Evolutionary conservation across 805 yeast genomes (phyloP).

Genomic region (Tetrapisispora taiwanensis): DNA sequence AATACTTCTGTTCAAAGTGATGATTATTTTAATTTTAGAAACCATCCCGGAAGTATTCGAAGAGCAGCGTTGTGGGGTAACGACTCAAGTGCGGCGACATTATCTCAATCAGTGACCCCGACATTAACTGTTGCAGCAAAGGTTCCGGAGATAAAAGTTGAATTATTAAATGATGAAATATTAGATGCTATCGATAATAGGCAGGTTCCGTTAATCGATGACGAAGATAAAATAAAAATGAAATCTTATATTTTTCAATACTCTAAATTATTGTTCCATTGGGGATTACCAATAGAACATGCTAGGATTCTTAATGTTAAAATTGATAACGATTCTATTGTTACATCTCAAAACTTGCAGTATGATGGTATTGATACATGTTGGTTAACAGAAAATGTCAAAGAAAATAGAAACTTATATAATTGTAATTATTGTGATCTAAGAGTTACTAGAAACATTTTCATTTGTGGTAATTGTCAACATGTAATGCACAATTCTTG

Average conservation of each 20-base stretch:
- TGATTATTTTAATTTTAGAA: constrained; percentile 17
- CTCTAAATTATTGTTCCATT: constrained; percentile 62
- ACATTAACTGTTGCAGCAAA: neutral
- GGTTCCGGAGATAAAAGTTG: constrained; percentile 19
- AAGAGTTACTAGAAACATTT: constrained; percentile 47
- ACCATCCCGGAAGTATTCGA: neutral
- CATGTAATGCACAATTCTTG: constrained; percentile 74
- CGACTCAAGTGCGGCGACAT: neutral
- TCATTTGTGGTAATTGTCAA: constrained; percentile 63
- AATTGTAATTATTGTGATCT: constrained; percentile 61
- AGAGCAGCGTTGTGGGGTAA: neutral
- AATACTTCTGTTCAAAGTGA: constrained; percentile 18
- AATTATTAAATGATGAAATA: constrained; percentile 22
- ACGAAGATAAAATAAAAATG: constrained; percentile 20
- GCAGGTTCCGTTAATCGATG: constrained; percentile 16
- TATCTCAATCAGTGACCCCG: constrained; percentile 1
- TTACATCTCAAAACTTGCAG: neutral
- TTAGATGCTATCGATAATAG: constrained; percentile 14
- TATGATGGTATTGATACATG: constrained; percentile 11
- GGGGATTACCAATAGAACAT: constrained; percentile 79
- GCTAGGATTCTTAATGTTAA: constrained; percentile 56
- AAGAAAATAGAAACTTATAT: constrained; percentile 11
- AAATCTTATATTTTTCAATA: constrained; percentile 52
- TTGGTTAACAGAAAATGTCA: constrained; percentile 11
- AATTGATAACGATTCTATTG: neutral